Evolutionary conservation across 305 asterid species (phyloP), one percentile per base, ranked within the genome.

Genomic region (Fraxinus nigra): DNA sequence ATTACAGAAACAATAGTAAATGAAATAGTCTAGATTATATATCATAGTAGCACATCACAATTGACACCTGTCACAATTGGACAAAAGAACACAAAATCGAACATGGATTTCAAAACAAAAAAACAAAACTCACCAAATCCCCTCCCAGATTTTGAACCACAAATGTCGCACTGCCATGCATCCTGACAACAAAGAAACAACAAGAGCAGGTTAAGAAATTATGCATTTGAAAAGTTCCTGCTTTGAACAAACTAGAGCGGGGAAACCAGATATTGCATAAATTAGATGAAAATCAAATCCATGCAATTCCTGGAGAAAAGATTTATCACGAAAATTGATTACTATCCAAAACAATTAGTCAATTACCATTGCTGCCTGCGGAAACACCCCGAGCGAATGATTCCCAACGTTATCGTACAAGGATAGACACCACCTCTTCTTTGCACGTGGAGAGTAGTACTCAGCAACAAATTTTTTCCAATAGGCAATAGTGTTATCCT

Each of bases 401-500:
- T 93, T 93, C 75, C 97, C 97, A 70, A 93, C 97, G 61, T 94
- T 92, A 76, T 94, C 96, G 56, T 95, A 95, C 37, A 92, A 82
- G 72, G 99, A 95, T 82, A 95, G 89, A 85, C 99, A 95, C 97
- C 98, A 95, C 84, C 98, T 88, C 89, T 92, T 93, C 94, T 95
- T 95, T 43, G 99, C 97, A 81, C 95, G 92, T 8, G 98, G 96
- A 81, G 98, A 90, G 87, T 93, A 95, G 88, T 93, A 93, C 86
- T 95, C 99, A 1, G 97, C 91, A 70, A 95, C 97, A 85, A 95
- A 95, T 86, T 93, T 95, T 85, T 94, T 93, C 99, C 99, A 95
- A 85, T 95, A 95, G 72, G 95, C 94, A 87, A 95, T 93, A 82
- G 92, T 83, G 83, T 95, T 92, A 70, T 92, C 97, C 99, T 95